Conservation (phyloP, 2,329 filamentous ascomycete genomes). For the Mycosphaerella sp. region DNA sequence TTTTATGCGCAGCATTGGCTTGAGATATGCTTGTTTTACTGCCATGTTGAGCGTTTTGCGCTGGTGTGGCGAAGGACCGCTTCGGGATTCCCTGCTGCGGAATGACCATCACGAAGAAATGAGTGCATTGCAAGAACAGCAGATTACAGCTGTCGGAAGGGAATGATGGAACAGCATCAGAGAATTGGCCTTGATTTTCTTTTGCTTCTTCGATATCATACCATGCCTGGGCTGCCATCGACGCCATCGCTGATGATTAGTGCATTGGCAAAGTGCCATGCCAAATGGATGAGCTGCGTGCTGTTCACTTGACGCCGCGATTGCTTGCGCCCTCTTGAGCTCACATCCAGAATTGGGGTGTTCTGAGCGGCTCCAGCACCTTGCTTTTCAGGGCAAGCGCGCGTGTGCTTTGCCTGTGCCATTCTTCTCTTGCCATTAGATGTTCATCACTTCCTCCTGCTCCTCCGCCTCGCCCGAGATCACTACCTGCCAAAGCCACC, state of each 20-base stretch:
- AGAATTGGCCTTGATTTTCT: neutral
- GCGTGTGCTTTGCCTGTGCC: neutral
- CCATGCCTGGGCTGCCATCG: conserved; percentile 5
- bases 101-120: neutral
- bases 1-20: neutral
- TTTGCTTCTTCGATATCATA: conserved; percentile 5
- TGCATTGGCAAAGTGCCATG: neutral
- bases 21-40: neutral
- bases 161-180: neutral
- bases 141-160: neutral
- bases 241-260: conserved; percentile 19
- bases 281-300: too few species aligned
- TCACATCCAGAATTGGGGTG: neutral
- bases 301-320: too few species aligned
- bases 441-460: neutral
- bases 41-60: neutral
- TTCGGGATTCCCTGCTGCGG: neutral
- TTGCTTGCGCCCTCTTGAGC: neutral
- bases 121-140: neutral
- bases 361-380: neutral
- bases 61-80: too few species aligned
- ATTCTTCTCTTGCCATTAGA: neutral
- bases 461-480: neutral
- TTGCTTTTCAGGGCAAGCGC: neutral
- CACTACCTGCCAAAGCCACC: conserved; percentile 30